These are phyloP conservation scores for Coemansia sp. DNA, from an alignment of 192 early-diverging fungal genomes.

Conservation along the genomic window DNA sequence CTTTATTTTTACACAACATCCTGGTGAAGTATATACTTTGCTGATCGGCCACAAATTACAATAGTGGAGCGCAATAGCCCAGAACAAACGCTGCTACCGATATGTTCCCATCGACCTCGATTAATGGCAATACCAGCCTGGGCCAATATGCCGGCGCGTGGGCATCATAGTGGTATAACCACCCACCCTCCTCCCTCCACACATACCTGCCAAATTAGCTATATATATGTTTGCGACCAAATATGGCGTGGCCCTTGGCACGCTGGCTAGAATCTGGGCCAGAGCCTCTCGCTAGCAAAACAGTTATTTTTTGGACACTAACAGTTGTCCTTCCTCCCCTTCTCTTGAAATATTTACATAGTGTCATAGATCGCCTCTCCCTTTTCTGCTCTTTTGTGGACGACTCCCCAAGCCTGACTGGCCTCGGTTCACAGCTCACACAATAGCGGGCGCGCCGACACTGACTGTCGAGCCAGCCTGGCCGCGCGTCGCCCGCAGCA, in stretches of 20 bases:
- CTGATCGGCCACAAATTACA: not conserved
- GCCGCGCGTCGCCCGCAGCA: slow-evolving; percentile 1
- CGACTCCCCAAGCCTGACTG: not conserved
- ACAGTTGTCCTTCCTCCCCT: not conserved
- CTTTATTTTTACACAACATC: no score
- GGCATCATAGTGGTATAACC: not conserved
- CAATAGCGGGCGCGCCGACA: slow-evolving; percentile 3
- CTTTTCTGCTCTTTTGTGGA: not conserved
- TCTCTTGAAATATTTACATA: not conserved
- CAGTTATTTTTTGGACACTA: not conserved
- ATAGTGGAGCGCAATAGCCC: not conserved
- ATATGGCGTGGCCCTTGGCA: not conserved
- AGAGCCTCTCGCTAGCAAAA: not conserved
- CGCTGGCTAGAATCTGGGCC: not conserved
- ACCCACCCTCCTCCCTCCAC: not conserved
- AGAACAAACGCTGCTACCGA: not conserved
- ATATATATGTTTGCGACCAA: not conserved
- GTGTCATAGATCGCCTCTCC: not conserved
- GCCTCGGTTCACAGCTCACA: not conserved
- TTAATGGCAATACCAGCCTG: not conserved
- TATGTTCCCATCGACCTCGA: not conserved
- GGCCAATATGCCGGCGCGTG: slow-evolving; percentile 4
- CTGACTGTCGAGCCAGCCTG: not conserved
- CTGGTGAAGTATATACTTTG: no score
- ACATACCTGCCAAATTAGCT: not conserved